phyloP scores from a whole-genome alignment of 1,284 basidiomycete genomes.

The Moesziomyces globuligerus region DNA sequence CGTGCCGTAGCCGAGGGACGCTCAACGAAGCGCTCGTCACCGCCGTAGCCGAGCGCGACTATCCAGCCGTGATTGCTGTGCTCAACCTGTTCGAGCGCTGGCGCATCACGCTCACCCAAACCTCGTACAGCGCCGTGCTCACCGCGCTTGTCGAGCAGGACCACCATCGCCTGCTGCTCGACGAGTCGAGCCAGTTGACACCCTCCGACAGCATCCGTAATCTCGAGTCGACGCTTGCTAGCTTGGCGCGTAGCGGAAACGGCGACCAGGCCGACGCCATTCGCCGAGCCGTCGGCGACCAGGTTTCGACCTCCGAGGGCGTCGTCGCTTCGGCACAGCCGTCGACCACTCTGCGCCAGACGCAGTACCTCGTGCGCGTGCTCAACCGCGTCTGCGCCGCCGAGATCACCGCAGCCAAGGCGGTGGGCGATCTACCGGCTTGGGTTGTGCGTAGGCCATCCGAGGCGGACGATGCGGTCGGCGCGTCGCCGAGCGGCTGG shows the following conservation, averaged over 20 bases:
- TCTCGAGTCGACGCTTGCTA: conserved; percentile 17
- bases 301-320: background rate
- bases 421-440: background rate
- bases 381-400: conserved; percentile 32
- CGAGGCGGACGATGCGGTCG: no score
- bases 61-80: conserved; percentile 24
- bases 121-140: conserved; percentile 24
- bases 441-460: no score
- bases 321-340: conserved; percentile 6
- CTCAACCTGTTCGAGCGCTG: conserved; percentile 41
- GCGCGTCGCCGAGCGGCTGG: no score
- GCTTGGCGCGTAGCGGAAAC: conserved; percentile 14
- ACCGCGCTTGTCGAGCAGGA: conserved; percentile 18
- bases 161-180: conserved; percentile 9
- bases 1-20: conserved; percentile 17
- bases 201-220: conserved; percentile 14
- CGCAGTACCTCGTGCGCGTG: conserved; percentile 34
- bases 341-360: conserved; percentile 17
- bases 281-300: background rate
- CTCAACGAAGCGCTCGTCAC: conserved; percentile 39
- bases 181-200: background rate
- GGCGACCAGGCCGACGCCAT: conserved; percentile 6
- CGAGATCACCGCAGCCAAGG: conserved; percentile 6
- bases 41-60: conserved; percentile 29
- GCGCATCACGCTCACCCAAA: conserved; percentile 19